Evolutionary conservation across 208 protist species (phyloP).

Genomic region (Crithidia mellificae): DNA sequence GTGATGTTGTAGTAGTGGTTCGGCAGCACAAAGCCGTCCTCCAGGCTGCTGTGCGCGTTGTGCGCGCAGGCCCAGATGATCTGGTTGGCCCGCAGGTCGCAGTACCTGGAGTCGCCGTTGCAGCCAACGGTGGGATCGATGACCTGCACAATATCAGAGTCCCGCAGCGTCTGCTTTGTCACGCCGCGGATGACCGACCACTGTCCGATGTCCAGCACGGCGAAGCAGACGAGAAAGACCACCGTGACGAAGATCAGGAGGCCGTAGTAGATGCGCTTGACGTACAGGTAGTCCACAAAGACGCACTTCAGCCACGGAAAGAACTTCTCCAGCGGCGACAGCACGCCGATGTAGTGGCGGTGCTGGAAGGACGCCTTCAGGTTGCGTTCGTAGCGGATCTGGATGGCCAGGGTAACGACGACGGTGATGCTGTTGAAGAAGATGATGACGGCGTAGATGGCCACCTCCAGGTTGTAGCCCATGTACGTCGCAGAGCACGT

Average conservation of each 20-base stretch:
- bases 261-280: slow-evolving; percentile 29
- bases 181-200: slow-evolving; percentile 19
- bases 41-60: slow-evolving; percentile 45
- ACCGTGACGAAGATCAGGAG: slow-evolving; percentile 27
- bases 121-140: slow-evolving; percentile 33
- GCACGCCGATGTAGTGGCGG: slow-evolving; percentile 32
- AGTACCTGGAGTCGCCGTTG: slow-evolving; percentile 39
- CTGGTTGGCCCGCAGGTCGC: slow-evolving; percentile 36
- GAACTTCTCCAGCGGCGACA: slow-evolving; percentile 17
- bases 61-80: slow-evolving; percentile 47
- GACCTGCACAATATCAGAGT: slow-evolving; percentile 29
- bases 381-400: slow-evolving; percentile 26
- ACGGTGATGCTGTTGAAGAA: slow-evolving; percentile 42
- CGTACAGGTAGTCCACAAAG: slow-evolving; percentile 33
- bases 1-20: slow-evolving; percentile 56
- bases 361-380: slow-evolving; percentile 22
- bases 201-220: slow-evolving; percentile 26
- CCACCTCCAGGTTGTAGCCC: slow-evolving; percentile 40
- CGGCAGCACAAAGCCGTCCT: slow-evolving; percentile 41
- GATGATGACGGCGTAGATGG: slow-evolving; percentile 30
- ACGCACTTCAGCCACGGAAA: slow-evolving; percentile 16
- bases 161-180: not conserved
- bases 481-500: slow-evolving; percentile 31
- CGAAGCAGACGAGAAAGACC: slow-evolving; percentile 29
- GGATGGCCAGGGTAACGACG: slow-evolving; percentile 23